phyloP scores from a whole-genome alignment of 2,329 filamentous ascomycete genomes.

The Chrysoporthe austroafricana region DNA sequence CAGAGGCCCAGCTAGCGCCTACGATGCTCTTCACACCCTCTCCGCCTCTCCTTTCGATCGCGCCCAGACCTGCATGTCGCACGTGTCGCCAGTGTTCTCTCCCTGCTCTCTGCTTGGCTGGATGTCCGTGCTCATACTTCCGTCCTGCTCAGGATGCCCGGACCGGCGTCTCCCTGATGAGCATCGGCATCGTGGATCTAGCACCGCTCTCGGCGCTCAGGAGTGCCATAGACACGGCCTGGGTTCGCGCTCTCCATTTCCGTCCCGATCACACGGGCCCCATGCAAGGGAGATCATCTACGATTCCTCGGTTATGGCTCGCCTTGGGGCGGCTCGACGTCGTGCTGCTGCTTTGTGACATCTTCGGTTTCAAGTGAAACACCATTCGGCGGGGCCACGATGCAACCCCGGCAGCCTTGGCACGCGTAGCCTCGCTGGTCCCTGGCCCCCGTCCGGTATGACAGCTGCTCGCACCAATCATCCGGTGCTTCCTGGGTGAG shows the following conservation, averaged over 20 bases:
- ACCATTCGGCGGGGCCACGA: slow-evolving; percentile 35
- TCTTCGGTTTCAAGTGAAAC: slow-evolving; percentile 54
- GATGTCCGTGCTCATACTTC: too few relatives aligned
- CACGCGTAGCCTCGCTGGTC: slow-evolving; percentile 14
- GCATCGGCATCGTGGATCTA: neutral
- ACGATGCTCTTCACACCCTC: too few relatives aligned
- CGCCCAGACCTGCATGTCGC: too few relatives aligned
- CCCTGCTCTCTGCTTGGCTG: too few relatives aligned
- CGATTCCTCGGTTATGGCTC: slow-evolving; percentile 5
- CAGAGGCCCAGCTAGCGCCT: too few relatives aligned
- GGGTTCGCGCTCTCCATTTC: neutral
- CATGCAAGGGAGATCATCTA: neutral
- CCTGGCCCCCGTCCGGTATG: slow-evolving; percentile 11
- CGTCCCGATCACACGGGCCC: neutral
- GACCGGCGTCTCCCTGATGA: too few relatives aligned
- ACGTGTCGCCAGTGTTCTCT: too few relatives aligned
- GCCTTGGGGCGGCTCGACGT: slow-evolving; percentile 13
- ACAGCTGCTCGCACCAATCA: slow-evolving; percentile 12
- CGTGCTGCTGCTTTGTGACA: slow-evolving; percentile 42
- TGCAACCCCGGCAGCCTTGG: slow-evolving; percentile 32
- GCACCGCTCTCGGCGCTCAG: neutral
- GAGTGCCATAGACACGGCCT: neutral
- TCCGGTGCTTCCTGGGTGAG: slow-evolving; percentile 7
- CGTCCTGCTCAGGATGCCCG: too few relatives aligned
- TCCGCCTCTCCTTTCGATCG: too few relatives aligned